These are phyloP conservation scores for Sarocladium brachiariae DNA, from an alignment of 2,329 filamentous ascomycete genomes.

Conservation along the genomic window DNA sequence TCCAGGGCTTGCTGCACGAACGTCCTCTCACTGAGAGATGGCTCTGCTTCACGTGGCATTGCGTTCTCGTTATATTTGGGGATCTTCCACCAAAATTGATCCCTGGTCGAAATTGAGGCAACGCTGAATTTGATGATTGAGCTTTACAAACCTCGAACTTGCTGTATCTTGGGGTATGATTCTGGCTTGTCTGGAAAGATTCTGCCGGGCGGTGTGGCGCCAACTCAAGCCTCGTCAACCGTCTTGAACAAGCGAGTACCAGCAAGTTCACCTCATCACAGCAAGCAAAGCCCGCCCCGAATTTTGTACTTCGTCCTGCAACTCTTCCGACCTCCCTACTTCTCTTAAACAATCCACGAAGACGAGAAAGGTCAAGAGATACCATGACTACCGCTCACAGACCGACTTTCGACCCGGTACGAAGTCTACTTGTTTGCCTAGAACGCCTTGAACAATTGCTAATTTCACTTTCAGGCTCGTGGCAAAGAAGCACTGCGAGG, in stretches of 20 bases:
- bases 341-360: no score
- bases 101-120: background rate
- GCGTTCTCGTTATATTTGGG: constrained; percentile 17
- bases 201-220: constrained; percentile 43
- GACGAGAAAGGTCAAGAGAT: background rate
- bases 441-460: constrained; percentile 21
- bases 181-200: constrained; percentile 24
- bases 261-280: no score
- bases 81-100: background rate
- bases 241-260: constrained; percentile 1
- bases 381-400: constrained; percentile 64
- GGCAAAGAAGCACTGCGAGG: constrained; percentile 94
- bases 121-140: background rate
- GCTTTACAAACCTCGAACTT: constrained; percentile 9
- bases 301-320: background rate
- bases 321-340: background rate
- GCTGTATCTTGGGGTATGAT: constrained; percentile 10
- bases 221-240: background rate
- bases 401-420: constrained; percentile 92
- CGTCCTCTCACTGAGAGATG: constrained; percentile 79
- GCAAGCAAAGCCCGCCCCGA: no score
- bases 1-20: constrained; percentile 80
- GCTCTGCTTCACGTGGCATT: constrained; percentile 91
- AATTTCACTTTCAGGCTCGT: constrained; percentile 56
- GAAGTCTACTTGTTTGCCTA: constrained; percentile 16